Evolutionary conservation across 257 asterid genomes (phyloP).

Genomic region (Schizonepeta tenuifolia): DNA sequence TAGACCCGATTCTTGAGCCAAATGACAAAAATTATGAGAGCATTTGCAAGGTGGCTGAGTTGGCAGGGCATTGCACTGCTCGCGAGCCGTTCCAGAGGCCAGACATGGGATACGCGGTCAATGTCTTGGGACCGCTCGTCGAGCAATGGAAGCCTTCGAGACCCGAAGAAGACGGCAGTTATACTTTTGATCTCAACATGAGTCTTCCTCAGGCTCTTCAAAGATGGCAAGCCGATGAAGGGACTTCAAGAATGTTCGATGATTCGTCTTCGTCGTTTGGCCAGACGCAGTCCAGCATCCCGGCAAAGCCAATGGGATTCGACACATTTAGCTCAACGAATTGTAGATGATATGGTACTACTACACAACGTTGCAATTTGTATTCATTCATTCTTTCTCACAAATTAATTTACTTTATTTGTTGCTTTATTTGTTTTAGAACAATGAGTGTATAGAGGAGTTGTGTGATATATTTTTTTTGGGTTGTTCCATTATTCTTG

Average conservation of each 20-base stretch:
- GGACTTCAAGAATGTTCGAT: slow-evolving; percentile 83
- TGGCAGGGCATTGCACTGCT: slow-evolving; percentile 93
- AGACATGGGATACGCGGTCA: slow-evolving; percentile 93
- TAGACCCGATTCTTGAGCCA: slow-evolving; percentile 64
- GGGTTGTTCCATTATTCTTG: no score
- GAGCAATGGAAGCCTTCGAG: slow-evolving; percentile 78
- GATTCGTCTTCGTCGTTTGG: slow-evolving; percentile 47
- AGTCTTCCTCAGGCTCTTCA: slow-evolving; percentile 85
- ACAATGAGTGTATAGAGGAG: slow-evolving; percentile 28
- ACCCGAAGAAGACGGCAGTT: slow-evolving; percentile 58
- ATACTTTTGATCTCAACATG: slow-evolving; percentile 65
- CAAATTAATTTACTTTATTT: slow-evolving; percentile 2
- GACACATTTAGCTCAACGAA: slow-evolving; percentile 68
- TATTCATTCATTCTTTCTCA: slow-evolving; percentile 43
- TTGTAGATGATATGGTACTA: slow-evolving; percentile 52
- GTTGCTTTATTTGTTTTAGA: slow-evolving; percentile 3
- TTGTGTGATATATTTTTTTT: not conserved
- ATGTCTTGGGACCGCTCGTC: slow-evolving; percentile 79
- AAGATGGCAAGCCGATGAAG: slow-evolving; percentile 86
- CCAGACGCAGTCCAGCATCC: slow-evolving; percentile 73
- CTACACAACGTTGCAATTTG: slow-evolving; percentile 20
- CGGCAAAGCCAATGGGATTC: slow-evolving; percentile 68
- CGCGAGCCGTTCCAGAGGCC: slow-evolving; percentile 86
- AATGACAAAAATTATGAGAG: slow-evolving; percentile 72
- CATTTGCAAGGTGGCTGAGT: slow-evolving; percentile 80